Percentiles rank a stretch among this genome's conserved stretches.
These are phyloP conservation scores for Penicillium brasilianum DNA, from an alignment of 2,329 filamentous ascomycete species.

Conservation along the genomic window DNA sequence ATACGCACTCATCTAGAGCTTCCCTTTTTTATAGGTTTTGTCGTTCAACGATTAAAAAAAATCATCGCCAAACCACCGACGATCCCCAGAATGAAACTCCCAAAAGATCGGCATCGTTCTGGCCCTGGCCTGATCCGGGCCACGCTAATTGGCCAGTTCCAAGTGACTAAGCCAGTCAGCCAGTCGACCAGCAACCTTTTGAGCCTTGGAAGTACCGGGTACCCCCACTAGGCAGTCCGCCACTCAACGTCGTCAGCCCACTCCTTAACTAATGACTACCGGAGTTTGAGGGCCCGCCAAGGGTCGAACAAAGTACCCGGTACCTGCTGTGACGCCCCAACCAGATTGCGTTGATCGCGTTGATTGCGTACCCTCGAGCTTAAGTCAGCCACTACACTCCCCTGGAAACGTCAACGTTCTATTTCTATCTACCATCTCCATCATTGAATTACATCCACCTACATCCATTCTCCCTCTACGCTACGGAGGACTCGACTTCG, in stretches of 20 bases:
- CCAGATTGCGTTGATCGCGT: background rate
- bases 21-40: too few relatives aligned
- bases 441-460: background rate
- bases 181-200: too few relatives aligned
- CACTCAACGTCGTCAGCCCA: background rate
- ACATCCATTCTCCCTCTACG: conserved; percentile 18
- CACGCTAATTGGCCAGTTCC: conserved; percentile 18
- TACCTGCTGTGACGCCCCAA: background rate
- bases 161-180: too few relatives aligned
- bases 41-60: background rate
- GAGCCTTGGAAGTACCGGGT: conserved; percentile 14
- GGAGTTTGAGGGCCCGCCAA: background rate
- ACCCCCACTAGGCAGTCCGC: conserved; percentile 9
- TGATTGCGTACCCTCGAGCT: conserved; percentile 17
- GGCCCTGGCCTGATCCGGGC: conserved; percentile 27
- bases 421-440: conserved; percentile 17
- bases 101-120: conserved; percentile 25
- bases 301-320: background rate
- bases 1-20: too few relatives aligned
- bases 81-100: background rate
- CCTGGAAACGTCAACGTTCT: conserved; percentile 31
- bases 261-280: too few relatives aligned
- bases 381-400: conserved; percentile 29
- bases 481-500: conserved; percentile 1
- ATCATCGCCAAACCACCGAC: background rate